These are phyloP conservation scores for Citrus inodora DNA, from an alignment of 345 rosid genomes.

Conservation along the genomic window DNA sequence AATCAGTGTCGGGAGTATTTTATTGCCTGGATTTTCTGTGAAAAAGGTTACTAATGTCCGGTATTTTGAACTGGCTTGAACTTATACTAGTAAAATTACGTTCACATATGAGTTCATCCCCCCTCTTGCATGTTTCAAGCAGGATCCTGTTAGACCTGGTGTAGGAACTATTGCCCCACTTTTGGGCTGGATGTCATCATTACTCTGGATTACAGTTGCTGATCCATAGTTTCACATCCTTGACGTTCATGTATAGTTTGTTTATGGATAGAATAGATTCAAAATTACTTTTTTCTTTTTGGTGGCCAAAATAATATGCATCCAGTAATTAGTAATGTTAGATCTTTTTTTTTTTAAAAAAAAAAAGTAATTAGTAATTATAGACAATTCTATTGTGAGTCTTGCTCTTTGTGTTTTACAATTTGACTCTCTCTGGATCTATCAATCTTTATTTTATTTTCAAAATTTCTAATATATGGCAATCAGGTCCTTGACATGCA, in stretches of 20 bases:
- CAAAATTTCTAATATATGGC: neutral
- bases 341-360: neutral
- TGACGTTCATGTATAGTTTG: neutral
- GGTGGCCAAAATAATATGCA: neutral
- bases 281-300: neutral
- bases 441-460: neutral
- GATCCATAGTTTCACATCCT: neutral
- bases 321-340: neutral
- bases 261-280: neutral
- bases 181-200: neutral
- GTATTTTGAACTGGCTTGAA: conserved; percentile 7
- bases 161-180: neutral
- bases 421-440: neutral
- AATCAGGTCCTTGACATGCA: conserved; percentile 95
- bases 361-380: neutral
- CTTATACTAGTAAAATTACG: neutral
- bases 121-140: neutral
- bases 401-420: neutral
- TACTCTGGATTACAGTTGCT: neutral
- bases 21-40: neutral
- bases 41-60: neutral
- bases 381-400: neutral
- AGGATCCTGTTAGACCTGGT: neutral
- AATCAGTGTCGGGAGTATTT: neutral
- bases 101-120: neutral